Evolutionary conservation across 768 basidiomycete genomes (phyloP).

Genomic region (Termitomyces titanicus): DNA sequence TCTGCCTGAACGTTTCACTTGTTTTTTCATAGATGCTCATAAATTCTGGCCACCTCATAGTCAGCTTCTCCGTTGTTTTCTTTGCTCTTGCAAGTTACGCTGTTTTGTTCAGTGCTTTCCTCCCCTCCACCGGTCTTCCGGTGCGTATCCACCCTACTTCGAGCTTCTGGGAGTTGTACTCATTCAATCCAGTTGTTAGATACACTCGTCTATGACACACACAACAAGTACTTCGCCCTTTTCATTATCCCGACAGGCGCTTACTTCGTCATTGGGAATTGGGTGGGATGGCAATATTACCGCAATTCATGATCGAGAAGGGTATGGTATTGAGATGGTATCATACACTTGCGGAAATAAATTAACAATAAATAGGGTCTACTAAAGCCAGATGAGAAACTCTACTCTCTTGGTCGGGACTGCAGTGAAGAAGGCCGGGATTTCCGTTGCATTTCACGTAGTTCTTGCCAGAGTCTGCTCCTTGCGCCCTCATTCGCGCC

Average conservation of each 20-base stretch:
- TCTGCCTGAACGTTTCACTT: background rate
- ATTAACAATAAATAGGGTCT: conserved; percentile 11
- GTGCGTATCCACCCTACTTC: conserved; percentile 34
- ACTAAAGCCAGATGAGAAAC: conserved; percentile 19
- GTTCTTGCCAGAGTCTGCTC: conserved; percentile 52
- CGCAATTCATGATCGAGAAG: conserved; percentile 66
- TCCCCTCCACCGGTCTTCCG: conserved; percentile 46
- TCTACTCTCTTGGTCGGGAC: conserved; percentile 27
- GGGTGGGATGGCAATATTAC: conserved; percentile 99
- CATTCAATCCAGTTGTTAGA: conserved; percentile 52
- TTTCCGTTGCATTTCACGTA: conserved; percentile 46
- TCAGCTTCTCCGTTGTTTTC: conserved; percentile 46
- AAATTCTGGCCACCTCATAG: conserved; percentile 43
- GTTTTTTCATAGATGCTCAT: conserved; percentile 1
- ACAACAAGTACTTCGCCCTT: conserved; percentile 87
- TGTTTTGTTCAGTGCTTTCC: conserved; percentile 60
- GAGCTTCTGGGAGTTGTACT: background rate
- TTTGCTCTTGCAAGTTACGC: conserved; percentile 59
- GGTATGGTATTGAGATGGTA: background rate
- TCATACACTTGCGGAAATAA: conserved; percentile 11
- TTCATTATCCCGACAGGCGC: conserved; percentile 77
- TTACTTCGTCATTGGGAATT: conserved; percentile 95
- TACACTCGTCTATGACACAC: conserved; percentile 62
- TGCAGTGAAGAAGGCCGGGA: conserved; percentile 42
- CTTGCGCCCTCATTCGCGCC: conserved; percentile 33